These are phyloP conservation scores for Ceratocystiopsis brevicomis DNA, from an alignment of 2,329 filamentous ascomycete species.

Conservation along the genomic window DNA sequence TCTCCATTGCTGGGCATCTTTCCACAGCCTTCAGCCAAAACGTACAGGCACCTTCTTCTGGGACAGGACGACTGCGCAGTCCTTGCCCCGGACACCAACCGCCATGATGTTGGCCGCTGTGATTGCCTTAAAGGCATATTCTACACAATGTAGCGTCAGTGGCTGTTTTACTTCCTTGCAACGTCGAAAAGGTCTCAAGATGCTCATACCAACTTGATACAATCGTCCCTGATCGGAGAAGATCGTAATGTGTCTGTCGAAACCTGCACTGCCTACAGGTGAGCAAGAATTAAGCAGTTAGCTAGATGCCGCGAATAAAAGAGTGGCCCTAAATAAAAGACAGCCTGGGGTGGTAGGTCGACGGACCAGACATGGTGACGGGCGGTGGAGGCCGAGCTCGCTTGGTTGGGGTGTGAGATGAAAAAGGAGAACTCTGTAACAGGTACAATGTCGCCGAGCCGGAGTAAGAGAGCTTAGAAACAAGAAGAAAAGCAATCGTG, in stretches of 20 bases:
- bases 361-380: constrained; percentile 34
- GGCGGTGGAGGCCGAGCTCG: constrained; percentile 2
- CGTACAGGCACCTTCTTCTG: constrained; percentile 99
- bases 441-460: constrained; percentile 1
- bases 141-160: constrained; percentile 26
- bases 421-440: neutral
- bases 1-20: too few relatives aligned
- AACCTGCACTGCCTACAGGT: constrained; percentile 60
- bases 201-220: constrained; percentile 88
- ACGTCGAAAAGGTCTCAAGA: too few relatives aligned
- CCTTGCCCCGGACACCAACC: constrained; percentile 85
- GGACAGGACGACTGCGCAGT: constrained; percentile 90
- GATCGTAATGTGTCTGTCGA: constrained; percentile 98
- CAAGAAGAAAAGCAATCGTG: neutral
- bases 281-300: too few relatives aligned
- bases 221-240: constrained; percentile 96
- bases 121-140: constrained; percentile 99
- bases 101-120: constrained; percentile 98
- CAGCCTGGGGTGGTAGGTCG: too few relatives aligned
- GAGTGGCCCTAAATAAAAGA: neutral
- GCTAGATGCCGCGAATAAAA: too few relatives aligned
- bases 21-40: constrained; percentile 3
- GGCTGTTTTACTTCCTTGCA: neutral
- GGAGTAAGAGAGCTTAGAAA: neutral
- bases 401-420: neutral